phyloP scores from a whole-genome alignment of 257 asterid species.

The Solanum chilense region DNA sequence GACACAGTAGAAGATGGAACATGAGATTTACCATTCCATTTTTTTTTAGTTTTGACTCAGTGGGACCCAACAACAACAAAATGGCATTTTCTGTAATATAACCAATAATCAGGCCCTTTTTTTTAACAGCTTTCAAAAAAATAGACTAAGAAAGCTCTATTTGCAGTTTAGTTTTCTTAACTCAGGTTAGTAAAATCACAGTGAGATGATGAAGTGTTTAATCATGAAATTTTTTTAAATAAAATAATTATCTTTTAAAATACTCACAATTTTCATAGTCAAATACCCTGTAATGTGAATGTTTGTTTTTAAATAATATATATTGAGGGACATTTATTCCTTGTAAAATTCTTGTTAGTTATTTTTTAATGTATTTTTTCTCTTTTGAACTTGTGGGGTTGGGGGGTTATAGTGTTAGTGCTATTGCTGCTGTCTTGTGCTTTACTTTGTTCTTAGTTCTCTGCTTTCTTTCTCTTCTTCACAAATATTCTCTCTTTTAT shows the following conservation, averaged over 20 bases:
- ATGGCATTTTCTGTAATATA: background rate
- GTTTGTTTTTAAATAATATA: background rate
- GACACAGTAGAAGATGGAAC: background rate
- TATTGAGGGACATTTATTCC: conserved; percentile 8
- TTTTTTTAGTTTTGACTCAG: background rate
- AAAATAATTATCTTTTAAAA: too few species aligned
- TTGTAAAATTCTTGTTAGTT: background rate
- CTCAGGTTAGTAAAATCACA: background rate
- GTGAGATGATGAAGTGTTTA: too few species aligned
- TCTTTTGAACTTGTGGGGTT: background rate
- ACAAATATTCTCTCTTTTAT: conserved; percentile 10
- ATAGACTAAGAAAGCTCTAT: background rate
- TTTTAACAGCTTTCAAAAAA: background rate
- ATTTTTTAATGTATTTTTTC: background rate
- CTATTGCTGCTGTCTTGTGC: conserved; percentile 6
- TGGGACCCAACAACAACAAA: background rate
- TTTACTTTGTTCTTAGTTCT: background rate
- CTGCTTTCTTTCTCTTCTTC: background rate
- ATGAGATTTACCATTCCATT: background rate
- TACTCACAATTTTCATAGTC: background rate
- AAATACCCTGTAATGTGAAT: background rate
- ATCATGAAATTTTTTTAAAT: background rate
- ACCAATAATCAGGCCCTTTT: background rate
- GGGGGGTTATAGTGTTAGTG: background rate
- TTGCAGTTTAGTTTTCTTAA: background rate